phyloP scores from a whole-genome alignment of 768 basidiomycete species.

The Trametes sanguinea region DNA sequence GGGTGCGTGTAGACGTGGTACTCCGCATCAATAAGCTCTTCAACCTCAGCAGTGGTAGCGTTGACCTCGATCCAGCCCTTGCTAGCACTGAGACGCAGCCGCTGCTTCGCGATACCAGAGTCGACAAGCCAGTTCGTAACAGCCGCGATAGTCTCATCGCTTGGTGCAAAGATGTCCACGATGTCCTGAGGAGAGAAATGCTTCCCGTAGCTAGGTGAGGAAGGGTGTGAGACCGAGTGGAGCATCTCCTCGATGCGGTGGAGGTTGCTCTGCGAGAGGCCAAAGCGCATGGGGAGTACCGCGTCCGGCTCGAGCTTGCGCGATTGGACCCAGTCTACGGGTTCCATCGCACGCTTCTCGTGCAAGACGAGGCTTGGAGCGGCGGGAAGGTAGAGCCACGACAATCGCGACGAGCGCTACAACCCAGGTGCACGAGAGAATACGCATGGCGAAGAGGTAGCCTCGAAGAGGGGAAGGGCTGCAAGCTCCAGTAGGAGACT shows the following conservation, averaged over 20 bases:
- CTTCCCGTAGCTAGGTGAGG: conserved; percentile 46
- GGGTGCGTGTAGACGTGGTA: conserved; percentile 63
- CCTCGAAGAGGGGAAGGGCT: background rate
- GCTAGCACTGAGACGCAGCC: conserved; percentile 41
- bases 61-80: conserved; percentile 50
- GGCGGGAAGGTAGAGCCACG: conserved; percentile 21
- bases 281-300: conserved; percentile 47
- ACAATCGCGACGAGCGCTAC: conserved; percentile 23
- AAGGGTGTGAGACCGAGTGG: conserved; percentile 45
- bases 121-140: conserved; percentile 45
- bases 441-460: conserved; percentile 7
- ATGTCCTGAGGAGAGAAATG: conserved; percentile 46
- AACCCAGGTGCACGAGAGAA: background rate
- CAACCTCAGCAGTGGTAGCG: conserved; percentile 44
- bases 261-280: conserved; percentile 45
- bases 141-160: conserved; percentile 35
- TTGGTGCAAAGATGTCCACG: conserved; percentile 46
- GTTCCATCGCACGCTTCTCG: conserved; percentile 40
- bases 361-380: conserved; percentile 35
- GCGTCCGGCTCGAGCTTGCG: conserved; percentile 35
- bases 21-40: conserved; percentile 45
- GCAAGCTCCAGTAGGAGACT: conserved; percentile 11
- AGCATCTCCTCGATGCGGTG: conserved; percentile 43
- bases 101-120: conserved; percentile 38
- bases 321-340: conserved; percentile 35